Conservation (phyloP, 768 basidiomycete species). For the Coprinopsis marcescibilis region DNA sequence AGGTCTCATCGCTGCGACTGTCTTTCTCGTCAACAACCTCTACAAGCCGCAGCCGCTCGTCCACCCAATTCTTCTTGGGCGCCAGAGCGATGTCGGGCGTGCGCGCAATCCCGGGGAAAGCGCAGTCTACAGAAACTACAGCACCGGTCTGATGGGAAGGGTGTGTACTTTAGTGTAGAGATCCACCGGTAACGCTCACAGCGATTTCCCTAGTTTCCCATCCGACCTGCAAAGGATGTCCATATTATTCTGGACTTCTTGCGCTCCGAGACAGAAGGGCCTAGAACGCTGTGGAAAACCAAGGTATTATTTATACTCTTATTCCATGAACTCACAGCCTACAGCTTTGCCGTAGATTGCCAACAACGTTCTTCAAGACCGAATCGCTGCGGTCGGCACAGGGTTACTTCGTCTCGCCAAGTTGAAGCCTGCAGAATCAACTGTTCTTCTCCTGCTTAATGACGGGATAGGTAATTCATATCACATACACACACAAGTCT, state of each 20-base stretch:
- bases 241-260: conserved; percentile 63
- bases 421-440: conserved; percentile 54
- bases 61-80: conserved; percentile 88
- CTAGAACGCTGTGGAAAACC: conserved; percentile 75
- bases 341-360: conserved; percentile 49
- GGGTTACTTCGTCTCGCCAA: conserved; percentile 57
- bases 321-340: neutral
- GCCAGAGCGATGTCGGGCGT: conserved; percentile 84
- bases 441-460: conserved; percentile 71
- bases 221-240: conserved; percentile 67
- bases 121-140: conserved; percentile 87
- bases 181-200: conserved; percentile 4
- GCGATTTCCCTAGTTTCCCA: conserved; percentile 51
- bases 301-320: conserved; percentile 40
- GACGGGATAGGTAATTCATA: conserved; percentile 61
- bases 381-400: conserved; percentile 66
- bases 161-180: conserved; percentile 37
- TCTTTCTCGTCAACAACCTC: conserved; percentile 71
- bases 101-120: conserved; percentile 80
- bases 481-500: neutral
- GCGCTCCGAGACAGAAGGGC: conserved; percentile 56
- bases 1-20: conserved; percentile 66
- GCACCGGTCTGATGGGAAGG: conserved; percentile 76
- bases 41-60: conserved; percentile 83
- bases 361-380: conserved; percentile 63